phyloP scores from a whole-genome alignment of 2,329 filamentous ascomycete genomes.

The Hyphodiscus sp. region DNA sequence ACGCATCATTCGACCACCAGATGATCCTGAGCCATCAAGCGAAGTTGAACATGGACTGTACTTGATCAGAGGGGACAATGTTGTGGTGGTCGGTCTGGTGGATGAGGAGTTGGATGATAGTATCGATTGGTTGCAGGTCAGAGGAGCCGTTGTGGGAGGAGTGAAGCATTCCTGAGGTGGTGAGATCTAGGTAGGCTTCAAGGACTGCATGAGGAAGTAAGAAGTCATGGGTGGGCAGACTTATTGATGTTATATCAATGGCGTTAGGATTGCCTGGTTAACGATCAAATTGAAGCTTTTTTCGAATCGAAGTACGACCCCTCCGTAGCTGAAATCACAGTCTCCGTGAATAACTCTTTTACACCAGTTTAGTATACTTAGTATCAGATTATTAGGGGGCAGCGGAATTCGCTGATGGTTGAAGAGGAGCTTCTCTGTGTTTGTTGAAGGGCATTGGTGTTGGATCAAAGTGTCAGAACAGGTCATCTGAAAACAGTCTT shows the following conservation, averaged over 20 bases:
- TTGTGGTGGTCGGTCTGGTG: slow-evolving; percentile 81
- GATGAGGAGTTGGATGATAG: slow-evolving; percentile 83
- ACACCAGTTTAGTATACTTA: no score
- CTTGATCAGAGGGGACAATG: slow-evolving; percentile 89
- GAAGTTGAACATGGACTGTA: slow-evolving; percentile 83
- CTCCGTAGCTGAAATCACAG: no score
- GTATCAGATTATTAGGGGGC: no score
- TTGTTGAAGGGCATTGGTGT: neutral
- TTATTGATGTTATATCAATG: slow-evolving; percentile 25
- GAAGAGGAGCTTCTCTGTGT: no score
- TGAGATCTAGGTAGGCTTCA: neutral
- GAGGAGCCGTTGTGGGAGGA: slow-evolving; percentile 73
- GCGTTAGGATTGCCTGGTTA: slow-evolving; percentile 22
- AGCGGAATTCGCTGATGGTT: no score
- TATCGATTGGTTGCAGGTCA: slow-evolving; percentile 90
- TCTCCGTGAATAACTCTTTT: no score
- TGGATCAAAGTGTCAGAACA: neutral
- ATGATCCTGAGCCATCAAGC: slow-evolving; percentile 74
- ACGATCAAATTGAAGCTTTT: neutral
- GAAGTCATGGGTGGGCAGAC: slow-evolving; percentile 1
- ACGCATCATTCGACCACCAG: slow-evolving; percentile 79
- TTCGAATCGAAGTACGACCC: neutral
- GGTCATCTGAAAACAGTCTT: neutral
- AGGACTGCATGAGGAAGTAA: neutral
- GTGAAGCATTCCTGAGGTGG: slow-evolving; percentile 66